phyloP scores from a whole-genome alignment of 805 yeast species.

The Suhomyces sp. region DNA sequence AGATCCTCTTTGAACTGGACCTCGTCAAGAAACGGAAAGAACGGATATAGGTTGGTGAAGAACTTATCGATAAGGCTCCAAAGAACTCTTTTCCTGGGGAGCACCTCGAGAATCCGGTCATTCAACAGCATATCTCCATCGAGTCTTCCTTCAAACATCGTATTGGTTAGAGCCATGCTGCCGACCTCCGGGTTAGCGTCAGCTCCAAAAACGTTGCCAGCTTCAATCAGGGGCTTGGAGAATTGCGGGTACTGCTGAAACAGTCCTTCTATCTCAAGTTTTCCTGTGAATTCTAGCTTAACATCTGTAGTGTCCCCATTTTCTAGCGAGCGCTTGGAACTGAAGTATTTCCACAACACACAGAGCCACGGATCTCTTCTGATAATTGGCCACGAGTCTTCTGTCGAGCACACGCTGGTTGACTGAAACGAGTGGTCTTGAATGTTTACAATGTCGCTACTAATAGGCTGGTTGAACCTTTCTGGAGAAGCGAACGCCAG shows the following conservation, averaged over 20 bases:
- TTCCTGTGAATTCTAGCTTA: not conserved
- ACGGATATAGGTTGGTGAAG: slow-evolving; percentile 58
- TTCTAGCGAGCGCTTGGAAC: not conserved
- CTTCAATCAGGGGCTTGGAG: not conserved
- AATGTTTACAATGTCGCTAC: slow-evolving; percentile 16
- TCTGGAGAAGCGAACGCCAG: not conserved
- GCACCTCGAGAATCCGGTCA: slow-evolving; percentile 37
- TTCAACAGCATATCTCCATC: slow-evolving; percentile 34
- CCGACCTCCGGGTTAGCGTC: not conserved
- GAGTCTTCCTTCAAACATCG: slow-evolving; percentile 25
- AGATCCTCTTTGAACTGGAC: slow-evolving; percentile 43
- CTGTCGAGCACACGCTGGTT: slow-evolving; percentile 22
- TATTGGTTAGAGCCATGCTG: not conserved
- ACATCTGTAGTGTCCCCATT: not conserved
- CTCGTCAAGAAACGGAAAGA: slow-evolving; percentile 67
- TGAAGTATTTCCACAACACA: slow-evolving; percentile 25
- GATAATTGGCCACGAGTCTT: slow-evolving; percentile 36
- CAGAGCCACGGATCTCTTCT: slow-evolving; percentile 31
- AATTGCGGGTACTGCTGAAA: not conserved
- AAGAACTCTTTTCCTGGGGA: slow-evolving; percentile 55
- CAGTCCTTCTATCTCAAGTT: not conserved
- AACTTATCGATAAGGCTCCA: slow-evolving; percentile 58
- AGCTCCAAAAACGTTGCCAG: not conserved
- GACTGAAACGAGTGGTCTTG: slow-evolving; percentile 19
- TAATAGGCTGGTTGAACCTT: not conserved